Conservation (phyloP, 169 alveolate genomes). For the Plasmodium inui region DNA sequence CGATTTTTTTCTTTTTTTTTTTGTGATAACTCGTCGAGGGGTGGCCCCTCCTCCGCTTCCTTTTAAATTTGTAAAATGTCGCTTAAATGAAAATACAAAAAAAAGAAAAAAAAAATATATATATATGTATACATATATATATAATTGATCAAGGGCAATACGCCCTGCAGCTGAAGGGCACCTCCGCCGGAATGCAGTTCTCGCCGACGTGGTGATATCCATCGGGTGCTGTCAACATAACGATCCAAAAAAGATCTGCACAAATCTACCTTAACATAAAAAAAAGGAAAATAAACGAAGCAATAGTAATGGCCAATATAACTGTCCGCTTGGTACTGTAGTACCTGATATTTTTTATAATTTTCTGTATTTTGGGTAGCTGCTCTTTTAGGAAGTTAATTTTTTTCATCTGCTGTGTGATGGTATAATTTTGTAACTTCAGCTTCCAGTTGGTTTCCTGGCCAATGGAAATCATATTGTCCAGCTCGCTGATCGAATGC, state of each 20-base stretch:
- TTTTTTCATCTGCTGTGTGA: conserved; percentile 51
- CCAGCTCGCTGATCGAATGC: conserved; percentile 47
- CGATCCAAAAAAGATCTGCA: background rate
- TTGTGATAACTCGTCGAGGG: background rate
- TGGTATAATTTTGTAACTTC: conserved; percentile 35
- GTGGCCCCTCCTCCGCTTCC: background rate
- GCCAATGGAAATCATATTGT: conserved; percentile 43
- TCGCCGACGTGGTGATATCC: background rate
- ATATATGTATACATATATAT: conserved; percentile 35
- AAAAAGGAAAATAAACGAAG: conserved; percentile 56
- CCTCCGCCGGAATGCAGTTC: background rate
- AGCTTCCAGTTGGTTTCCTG: conserved; percentile 20
- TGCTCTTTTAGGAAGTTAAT: conserved; percentile 12
- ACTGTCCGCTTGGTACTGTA: conserved; percentile 18
- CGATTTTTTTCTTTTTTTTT: background rate
- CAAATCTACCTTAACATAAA: conserved; percentile 36
- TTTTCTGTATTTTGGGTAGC: conserved; percentile 60
- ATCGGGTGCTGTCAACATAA: background rate
- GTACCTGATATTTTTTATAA: conserved; percentile 49
- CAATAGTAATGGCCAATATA: conserved; percentile 24
- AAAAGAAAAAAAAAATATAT: background rate
- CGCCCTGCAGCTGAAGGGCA: background rate
- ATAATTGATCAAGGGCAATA: background rate
- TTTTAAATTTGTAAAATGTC: background rate
- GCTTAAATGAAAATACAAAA: background rate